A percentile compares a stretch with the other conserved stretches of the same genome.
These are phyloP conservation scores for Colletotrichum gigasporum DNA, from an alignment of 2,329 filamentous ascomycete genomes.

Conservation along the genomic window DNA sequence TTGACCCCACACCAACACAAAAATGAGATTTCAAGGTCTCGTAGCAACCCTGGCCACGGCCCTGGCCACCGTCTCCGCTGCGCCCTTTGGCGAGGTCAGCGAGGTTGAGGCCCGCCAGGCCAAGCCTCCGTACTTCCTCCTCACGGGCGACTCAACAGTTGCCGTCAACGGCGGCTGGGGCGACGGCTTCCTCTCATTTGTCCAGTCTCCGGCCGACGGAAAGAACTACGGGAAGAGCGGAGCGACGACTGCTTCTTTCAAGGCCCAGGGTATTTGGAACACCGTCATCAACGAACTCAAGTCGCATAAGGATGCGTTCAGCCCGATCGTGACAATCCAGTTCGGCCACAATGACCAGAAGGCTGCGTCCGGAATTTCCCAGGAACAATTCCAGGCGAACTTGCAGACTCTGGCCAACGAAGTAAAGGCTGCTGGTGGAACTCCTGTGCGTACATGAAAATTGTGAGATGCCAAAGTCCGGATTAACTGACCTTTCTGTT, in stretches of 20 bases:
- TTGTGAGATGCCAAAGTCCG: constrained; percentile 24
- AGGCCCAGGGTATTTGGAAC: constrained; percentile 61
- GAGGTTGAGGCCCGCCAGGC: neutral
- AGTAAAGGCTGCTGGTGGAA: constrained; percentile 52
- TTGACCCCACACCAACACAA: neutral
- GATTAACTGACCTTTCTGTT: constrained; percentile 42
- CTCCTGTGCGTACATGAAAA: constrained; percentile 42
- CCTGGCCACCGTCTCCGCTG: constrained; percentile 31
- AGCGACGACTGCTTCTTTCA: constrained; percentile 65
- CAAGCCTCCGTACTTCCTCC: constrained; percentile 53
- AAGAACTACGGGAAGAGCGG: constrained; percentile 66
- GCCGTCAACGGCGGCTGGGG: constrained; percentile 64
- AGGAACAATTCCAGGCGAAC: constrained; percentile 60
- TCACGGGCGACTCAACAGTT: constrained; percentile 61
- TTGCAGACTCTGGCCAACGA: constrained; percentile 57
- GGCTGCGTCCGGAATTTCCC: constrained; percentile 51
- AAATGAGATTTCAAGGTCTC: constrained; percentile 2
- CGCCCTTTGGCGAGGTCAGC: neutral
- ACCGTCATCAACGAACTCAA: constrained; percentile 54
- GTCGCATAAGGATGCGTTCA: constrained; percentile 42
- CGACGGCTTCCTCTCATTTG: constrained; percentile 63
- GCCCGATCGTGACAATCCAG: constrained; percentile 45
- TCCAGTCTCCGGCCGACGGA: constrained; percentile 58
- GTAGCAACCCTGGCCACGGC: constrained; percentile 34
- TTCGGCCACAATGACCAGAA: constrained; percentile 74